These are phyloP conservation scores for Candida boidinii DNA, from an alignment of 805 yeast genomes.

Conservation along the genomic window DNA sequence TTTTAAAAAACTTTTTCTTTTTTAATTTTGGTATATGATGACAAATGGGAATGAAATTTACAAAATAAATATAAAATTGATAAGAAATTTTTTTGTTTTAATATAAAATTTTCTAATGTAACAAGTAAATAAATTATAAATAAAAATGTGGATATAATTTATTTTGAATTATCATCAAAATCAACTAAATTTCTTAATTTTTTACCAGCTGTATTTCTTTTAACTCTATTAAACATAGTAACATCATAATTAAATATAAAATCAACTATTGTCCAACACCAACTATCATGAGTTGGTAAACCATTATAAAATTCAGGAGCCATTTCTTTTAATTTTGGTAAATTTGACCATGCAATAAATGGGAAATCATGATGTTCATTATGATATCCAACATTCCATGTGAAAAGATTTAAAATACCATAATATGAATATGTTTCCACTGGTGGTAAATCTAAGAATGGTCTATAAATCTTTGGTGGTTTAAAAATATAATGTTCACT, in stretches of 20 bases:
- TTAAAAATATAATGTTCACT: conserved; percentile 85
- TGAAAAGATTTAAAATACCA: conserved; percentile 66
- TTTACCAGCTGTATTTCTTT: conserved; percentile 36
- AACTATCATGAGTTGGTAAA: conserved; percentile 66
- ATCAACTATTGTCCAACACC: conserved; percentile 70
- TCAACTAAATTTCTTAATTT: conserved; percentile 25
- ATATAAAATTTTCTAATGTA: too few relatives aligned
- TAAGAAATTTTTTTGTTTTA: too few relatives aligned
- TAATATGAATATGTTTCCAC: conserved; percentile 84
- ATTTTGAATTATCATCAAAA: conserved; percentile 24
- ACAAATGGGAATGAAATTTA: too few relatives aligned
- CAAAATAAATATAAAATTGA: too few relatives aligned
- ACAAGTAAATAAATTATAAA: too few relatives aligned
- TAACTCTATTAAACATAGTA: conserved; percentile 73
- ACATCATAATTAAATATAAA: conserved; percentile 64
- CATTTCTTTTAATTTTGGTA: conserved; percentile 52
- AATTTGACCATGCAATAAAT: conserved; percentile 80
- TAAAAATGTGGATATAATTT: not conserved
- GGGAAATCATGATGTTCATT: conserved; percentile 97
- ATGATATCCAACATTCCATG: conserved; percentile 93
- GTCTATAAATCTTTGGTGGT: conserved; percentile 31
- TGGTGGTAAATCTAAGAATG: conserved; percentile 39
- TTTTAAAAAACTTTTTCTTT: too few relatives aligned
- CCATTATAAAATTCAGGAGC: conserved; percentile 80
- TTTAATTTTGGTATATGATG: too few relatives aligned